Evolutionary conservation across 305 asterid genomes (phyloP).

Genomic region (Solanum hybrid): DNA sequence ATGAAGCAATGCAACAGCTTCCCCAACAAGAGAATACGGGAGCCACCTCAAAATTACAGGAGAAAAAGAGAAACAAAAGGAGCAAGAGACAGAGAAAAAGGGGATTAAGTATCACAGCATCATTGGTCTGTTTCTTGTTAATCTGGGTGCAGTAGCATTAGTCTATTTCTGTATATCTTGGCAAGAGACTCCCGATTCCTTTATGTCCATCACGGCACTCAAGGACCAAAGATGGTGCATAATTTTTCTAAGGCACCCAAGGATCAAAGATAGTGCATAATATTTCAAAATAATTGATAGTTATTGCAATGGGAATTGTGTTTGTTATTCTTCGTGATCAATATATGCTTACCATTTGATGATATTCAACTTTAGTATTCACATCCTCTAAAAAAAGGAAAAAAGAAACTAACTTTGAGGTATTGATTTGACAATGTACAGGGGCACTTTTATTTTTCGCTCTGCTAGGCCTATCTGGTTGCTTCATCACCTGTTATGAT

Average conservation of each 20-base stretch:
- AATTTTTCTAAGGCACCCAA: neutral
- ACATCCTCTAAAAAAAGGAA: neutral
- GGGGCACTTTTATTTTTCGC: constrained; percentile 89
- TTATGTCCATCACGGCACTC: neutral
- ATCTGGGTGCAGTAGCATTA: neutral
- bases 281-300: neutral
- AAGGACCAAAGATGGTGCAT: neutral
- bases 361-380: neutral
- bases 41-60: neutral
- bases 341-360: neutral
- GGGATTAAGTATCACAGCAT: neutral
- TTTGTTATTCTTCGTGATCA: neutral
- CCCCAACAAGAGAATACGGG: neutral
- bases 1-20: neutral
- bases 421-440: constrained; percentile 18
- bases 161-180: neutral
- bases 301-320: neutral
- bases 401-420: neutral
- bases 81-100: neutral
- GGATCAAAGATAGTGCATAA: neutral
- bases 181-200: neutral
- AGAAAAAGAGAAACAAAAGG: neutral
- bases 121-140: neutral
- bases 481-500: constrained; percentile 91
- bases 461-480: constrained; percentile 81